Percentiles rank a stretch among this genome's conserved stretches.
Conservation (phyloP, 805 yeast species). For the Barnettozyma sucrosica region DNA sequence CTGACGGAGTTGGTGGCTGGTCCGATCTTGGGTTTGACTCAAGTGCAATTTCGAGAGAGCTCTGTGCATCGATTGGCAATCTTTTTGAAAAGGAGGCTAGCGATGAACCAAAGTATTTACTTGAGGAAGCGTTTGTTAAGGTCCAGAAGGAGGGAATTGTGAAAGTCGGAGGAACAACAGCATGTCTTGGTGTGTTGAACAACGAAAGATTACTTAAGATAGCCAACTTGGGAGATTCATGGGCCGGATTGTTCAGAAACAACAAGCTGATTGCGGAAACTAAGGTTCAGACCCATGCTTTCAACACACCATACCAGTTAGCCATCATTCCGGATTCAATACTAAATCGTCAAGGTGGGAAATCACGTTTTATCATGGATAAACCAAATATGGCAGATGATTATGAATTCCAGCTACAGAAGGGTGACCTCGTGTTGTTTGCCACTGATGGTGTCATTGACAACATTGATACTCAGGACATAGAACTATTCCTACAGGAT, state of each 20-base stretch:
- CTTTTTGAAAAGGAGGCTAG: slow-evolving; percentile 11
- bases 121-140: slow-evolving; percentile 50
- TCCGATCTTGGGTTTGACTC: slow-evolving; percentile 87
- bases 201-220: slow-evolving; percentile 50
- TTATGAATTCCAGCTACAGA: slow-evolving; percentile 57
- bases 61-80: slow-evolving; percentile 52
- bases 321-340: slow-evolving; percentile 73
- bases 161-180: slow-evolving; percentile 90
- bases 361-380: slow-evolving; percentile 62
- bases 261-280: slow-evolving; percentile 59
- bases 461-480: slow-evolving; percentile 68
- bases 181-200: slow-evolving; percentile 72
- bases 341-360: slow-evolving; percentile 41
- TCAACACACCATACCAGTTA: slow-evolving; percentile 89
- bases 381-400: slow-evolving; percentile 63
- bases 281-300: slow-evolving; percentile 73
- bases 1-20: slow-evolving; percentile 99
- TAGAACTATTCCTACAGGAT: slow-evolving; percentile 62
- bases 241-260: slow-evolving; percentile 81
- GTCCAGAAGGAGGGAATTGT: slow-evolving; percentile 52
- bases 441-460: slow-evolving; percentile 95
- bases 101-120: slow-evolving; percentile 33
- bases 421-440: slow-evolving; percentile 72
- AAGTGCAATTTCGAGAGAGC: slow-evolving; percentile 75
- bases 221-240: slow-evolving; percentile 90